Evolutionary conservation across 2,329 filamentous ascomycete genomes (phyloP).

Genomic region (Xylariales sp.): DNA sequence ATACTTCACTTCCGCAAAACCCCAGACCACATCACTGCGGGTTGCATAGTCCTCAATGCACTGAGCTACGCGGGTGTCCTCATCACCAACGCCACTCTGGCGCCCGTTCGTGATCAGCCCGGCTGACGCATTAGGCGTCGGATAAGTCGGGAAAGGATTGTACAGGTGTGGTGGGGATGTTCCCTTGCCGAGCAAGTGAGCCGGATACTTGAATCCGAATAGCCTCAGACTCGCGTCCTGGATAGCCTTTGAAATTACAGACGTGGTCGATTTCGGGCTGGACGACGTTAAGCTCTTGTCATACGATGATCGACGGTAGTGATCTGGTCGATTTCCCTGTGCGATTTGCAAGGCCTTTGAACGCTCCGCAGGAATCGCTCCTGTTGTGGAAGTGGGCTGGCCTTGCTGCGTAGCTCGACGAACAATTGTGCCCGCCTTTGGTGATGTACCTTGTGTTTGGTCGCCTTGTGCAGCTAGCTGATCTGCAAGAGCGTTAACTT

Average conservation of each 20-base stretch:
- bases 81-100: conserved; percentile 60
- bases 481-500: conserved; percentile 95
- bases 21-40: conserved; percentile 91
- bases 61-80: conserved; percentile 74
- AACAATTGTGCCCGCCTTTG: conserved; percentile 59
- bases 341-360: conserved; percentile 73
- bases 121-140: conserved; percentile 55
- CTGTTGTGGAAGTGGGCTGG: conserved; percentile 61
- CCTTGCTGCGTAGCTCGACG: conserved; percentile 78
- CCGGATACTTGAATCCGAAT: conserved; percentile 67
- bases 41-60: conserved; percentile 89
- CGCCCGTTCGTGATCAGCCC: conserved; percentile 67
- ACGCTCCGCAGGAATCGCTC: conserved; percentile 61
- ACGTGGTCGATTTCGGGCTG: conserved; percentile 69
- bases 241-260: conserved; percentile 89
- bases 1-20: conserved; percentile 97
- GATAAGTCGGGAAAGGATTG: conserved; percentile 80
- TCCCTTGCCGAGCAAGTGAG: conserved; percentile 56
- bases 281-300: conserved; percentile 71
- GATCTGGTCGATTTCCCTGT: conserved; percentile 61
- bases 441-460: conserved; percentile 40
- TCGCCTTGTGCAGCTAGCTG: conserved; percentile 77
- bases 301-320: conserved; percentile 75
- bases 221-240: conserved; percentile 81
- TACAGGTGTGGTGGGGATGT: conserved; percentile 72